Conservation (phyloP, 2,329 filamentous ascomycete species). For the Bipolaris oryzae region DNA sequence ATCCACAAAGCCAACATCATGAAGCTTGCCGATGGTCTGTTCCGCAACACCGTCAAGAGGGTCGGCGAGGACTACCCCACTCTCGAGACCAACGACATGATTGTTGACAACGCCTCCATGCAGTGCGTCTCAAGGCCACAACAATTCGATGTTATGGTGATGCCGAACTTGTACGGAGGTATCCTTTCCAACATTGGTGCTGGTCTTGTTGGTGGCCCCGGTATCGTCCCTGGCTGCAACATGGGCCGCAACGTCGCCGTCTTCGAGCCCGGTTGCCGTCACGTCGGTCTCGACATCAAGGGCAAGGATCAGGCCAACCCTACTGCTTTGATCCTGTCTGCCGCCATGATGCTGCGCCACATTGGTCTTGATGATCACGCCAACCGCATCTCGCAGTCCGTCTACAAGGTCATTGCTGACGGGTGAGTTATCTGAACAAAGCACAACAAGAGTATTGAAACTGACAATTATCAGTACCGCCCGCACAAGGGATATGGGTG, state of each 20-base stretch:
- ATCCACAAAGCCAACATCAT: slow-evolving; percentile 99
- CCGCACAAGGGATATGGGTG: slow-evolving; percentile 96
- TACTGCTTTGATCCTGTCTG: slow-evolving; percentile 91
- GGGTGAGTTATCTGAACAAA: slow-evolving; percentile 64
- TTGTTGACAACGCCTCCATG: slow-evolving; percentile 99
- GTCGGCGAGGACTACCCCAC: slow-evolving; percentile 95
- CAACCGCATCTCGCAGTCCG: slow-evolving; percentile 93
- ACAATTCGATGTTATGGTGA: slow-evolving; percentile 99
- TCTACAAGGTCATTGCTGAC: slow-evolving; percentile 82
- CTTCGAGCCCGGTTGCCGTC: slow-evolving; percentile 98
- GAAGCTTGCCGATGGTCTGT: slow-evolving; percentile 98
- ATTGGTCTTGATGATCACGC: slow-evolving; percentile 97
- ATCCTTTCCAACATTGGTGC: slow-evolving; percentile 99
- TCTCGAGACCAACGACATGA: slow-evolving; percentile 98
- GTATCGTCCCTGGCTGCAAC: slow-evolving; percentile 98
- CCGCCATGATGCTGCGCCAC: slow-evolving; percentile 96
- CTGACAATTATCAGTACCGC: slow-evolving; percentile 67
- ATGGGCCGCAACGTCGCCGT: slow-evolving; percentile 98
- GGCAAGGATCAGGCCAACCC: slow-evolving; percentile 99
- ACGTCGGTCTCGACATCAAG: slow-evolving; percentile 99
- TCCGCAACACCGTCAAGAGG: slow-evolving; percentile 95
- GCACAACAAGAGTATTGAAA: neutral
- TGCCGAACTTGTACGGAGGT: slow-evolving; percentile 98
- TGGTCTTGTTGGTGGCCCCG: slow-evolving; percentile 93
- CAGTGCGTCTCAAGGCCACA: slow-evolving; percentile 95